A percentile compares a stretch with the other conserved stretches of the same genome.
These are phyloP conservation scores for Globisporangium acanthophoron DNA, from an alignment of 352 stramenopile species.

Conservation along the genomic window DNA sequence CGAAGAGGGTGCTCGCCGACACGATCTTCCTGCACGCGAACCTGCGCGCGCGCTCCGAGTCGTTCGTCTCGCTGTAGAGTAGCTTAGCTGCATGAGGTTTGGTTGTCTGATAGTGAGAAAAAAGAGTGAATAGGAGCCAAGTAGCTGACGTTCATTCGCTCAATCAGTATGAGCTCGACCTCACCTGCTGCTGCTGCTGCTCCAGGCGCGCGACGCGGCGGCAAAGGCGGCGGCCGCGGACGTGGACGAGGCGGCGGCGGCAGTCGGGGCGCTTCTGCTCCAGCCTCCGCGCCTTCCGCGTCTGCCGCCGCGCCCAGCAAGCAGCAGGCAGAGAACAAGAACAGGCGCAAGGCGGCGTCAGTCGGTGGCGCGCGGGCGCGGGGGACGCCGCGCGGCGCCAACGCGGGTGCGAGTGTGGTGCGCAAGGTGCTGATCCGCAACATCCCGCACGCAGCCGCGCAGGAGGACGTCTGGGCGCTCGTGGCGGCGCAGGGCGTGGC, in stretches of 20 bases:
- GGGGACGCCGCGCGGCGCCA: constrained; percentile 7
- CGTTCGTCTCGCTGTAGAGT: background rate
- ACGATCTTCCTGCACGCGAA: constrained; percentile 22
- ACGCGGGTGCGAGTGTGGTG: constrained; percentile 21
- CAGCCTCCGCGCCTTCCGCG: background rate
- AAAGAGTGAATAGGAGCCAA: too few relatives aligned
- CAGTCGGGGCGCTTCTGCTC: background rate
- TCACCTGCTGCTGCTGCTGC: too few relatives aligned
- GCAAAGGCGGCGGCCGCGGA: background rate
- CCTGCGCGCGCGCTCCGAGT: constrained; percentile 5
- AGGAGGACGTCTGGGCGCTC: constrained; percentile 31
- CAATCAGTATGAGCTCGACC: constrained; percentile 3
- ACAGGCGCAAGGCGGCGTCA: background rate
- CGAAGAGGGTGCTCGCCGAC: constrained; percentile 7
- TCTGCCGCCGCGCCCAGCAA: background rate
- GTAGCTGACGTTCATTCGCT: too few relatives aligned
- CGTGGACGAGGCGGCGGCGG: constrained; percentile 5
- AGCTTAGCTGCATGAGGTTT: too few relatives aligned
- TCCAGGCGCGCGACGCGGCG: background rate
- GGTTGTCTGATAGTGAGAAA: too few relatives aligned
- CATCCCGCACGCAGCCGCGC: constrained; percentile 39
- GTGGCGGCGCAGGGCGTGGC: constrained; percentile 32
- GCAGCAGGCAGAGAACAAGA: background rate
- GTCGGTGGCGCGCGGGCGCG: constrained; percentile 10
- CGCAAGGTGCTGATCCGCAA: constrained; percentile 72